Evolutionary conservation across 306 rosid species (phyloP).

Genomic region (Astragalus glycyphyllos): DNA sequence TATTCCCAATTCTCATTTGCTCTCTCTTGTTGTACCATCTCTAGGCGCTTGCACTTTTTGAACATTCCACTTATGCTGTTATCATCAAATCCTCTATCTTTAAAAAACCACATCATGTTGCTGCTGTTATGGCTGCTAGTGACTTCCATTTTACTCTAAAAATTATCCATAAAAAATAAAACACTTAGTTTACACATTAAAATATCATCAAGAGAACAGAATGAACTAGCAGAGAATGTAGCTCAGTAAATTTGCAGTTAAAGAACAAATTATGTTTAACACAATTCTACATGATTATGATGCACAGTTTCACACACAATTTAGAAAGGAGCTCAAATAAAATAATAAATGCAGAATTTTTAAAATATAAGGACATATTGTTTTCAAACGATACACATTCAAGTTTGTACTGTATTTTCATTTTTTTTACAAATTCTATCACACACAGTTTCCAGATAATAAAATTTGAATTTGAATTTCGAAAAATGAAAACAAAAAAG

Average conservation of each 20-base stretch:
- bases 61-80: slow-evolving; percentile 69
- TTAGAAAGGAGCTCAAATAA: neutral
- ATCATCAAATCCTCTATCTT: slow-evolving; percentile 91
- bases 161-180: neutral
- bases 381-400: neutral
- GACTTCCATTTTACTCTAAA: slow-evolving; percentile 50
- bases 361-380: neutral
- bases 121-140: slow-evolving; percentile 58
- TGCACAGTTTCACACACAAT: neutral
- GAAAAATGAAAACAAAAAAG: no score
- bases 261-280: neutral
- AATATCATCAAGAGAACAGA: slow-evolving; percentile 17
- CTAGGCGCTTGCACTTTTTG: slow-evolving; percentile 76
- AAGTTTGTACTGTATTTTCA: neutral
- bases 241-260: neutral
- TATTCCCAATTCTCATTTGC: slow-evolving; percentile 88
- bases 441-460: neutral
- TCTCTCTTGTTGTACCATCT: slow-evolving; percentile 60
- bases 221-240: neutral
- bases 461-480: neutral
- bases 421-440: neutral
- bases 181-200: slow-evolving; percentile 30
- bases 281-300: neutral
- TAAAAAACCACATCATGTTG: slow-evolving; percentile 87
- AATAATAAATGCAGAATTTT: neutral